phyloP scores from a whole-genome alignment of 2,329 filamentous ascomycete species.

The Fusarium lateritium region DNA sequence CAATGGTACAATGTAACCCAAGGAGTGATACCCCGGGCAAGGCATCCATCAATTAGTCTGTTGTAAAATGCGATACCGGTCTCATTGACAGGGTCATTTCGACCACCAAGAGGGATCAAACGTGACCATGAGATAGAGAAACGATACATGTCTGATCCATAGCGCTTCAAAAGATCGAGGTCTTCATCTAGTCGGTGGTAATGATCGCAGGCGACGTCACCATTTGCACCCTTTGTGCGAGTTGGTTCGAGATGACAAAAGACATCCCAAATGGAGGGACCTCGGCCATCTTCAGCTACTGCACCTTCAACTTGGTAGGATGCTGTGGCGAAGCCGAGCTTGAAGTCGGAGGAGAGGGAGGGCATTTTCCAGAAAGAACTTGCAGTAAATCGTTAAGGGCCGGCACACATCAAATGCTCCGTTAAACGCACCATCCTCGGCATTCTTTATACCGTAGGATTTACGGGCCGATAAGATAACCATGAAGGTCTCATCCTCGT shows the following conservation, averaged over 20 bases:
- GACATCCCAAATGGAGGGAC: conserved; percentile 60
- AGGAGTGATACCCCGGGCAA: conserved; percentile 70
- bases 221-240: conserved; percentile 58
- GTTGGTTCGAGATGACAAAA: conserved; percentile 59
- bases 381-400: background rate
- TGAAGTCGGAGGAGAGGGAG: conserved; percentile 50
- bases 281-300: conserved; percentile 58
- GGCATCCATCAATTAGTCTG: conserved; percentile 71
- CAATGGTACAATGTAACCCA: conserved; percentile 77
- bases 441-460: conserved; percentile 29
- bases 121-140: conserved; percentile 78
- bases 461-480: conserved; percentile 32
- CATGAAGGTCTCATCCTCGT: background rate
- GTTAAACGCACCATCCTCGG: background rate
- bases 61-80: conserved; percentile 73
- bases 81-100: conserved; percentile 74
- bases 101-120: conserved; percentile 74
- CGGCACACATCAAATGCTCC: too few species aligned
- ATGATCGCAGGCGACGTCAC: conserved; percentile 64
- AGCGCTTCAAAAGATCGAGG: conserved; percentile 70
- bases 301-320: conserved; percentile 63
- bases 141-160: conserved; percentile 72
- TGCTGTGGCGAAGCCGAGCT: conserved; percentile 60
- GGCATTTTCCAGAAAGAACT: conserved; percentile 3
- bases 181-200: conserved; percentile 65